phyloP scores from a whole-genome alignment of 306 rosid genomes.

The Cucurbita pepo region DNA sequence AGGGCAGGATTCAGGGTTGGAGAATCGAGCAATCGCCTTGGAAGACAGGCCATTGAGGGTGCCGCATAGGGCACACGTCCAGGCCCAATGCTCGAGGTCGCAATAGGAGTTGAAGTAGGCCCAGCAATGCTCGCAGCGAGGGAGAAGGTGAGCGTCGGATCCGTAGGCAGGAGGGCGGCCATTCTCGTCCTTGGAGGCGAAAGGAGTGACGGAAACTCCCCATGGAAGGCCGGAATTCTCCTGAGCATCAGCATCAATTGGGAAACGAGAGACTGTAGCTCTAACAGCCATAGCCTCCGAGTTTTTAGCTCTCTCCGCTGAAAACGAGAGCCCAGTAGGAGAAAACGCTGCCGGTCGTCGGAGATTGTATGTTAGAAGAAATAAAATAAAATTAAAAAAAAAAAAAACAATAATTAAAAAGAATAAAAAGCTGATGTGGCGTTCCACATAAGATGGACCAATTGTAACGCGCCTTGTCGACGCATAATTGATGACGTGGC shows the following conservation, averaged over 20 bases:
- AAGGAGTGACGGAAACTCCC: constrained; percentile 81
- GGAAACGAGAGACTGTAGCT: constrained; percentile 75
- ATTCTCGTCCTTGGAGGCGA: constrained; percentile 55
- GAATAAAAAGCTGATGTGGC: neutral
- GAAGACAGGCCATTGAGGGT: constrained; percentile 78
- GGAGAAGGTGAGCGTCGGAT: constrained; percentile 46
- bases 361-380: neutral
- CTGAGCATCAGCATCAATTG: constrained; percentile 62
- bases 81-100: constrained; percentile 81
- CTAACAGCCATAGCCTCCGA: constrained; percentile 54
- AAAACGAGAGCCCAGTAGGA: neutral
- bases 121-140: constrained; percentile 89
- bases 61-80: constrained; percentile 82
- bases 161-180: constrained; percentile 54
- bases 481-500: neutral
- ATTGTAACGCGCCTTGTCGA: neutral
- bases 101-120: constrained; percentile 83
- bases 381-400: neutral
- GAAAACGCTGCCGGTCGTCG: neutral
- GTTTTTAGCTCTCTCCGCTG: constrained; percentile 1
- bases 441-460: neutral
- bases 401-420: neutral
- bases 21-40: constrained; percentile 55
- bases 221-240: constrained; percentile 80
- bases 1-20: constrained; percentile 60